A percentile compares a stretch with the other conserved stretches of the same genome.
phyloP scores from a whole-genome alignment of 345 rosid species.

The Brassica juncea region DNA sequence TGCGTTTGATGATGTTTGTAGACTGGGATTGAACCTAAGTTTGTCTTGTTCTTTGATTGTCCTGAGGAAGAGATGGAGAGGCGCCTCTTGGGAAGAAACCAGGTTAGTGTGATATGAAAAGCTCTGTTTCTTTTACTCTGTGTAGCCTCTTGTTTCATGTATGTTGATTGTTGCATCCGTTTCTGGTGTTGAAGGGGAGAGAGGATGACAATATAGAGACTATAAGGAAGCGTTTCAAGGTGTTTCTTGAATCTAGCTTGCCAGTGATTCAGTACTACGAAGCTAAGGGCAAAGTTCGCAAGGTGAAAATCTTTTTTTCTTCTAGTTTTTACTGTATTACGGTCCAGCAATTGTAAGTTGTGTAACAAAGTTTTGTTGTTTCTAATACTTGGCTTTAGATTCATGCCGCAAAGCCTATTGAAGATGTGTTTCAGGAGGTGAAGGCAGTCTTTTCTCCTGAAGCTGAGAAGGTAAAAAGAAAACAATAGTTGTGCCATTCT shows the following conservation, averaged over 20 bases:
- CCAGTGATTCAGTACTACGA: constrained; percentile 63
- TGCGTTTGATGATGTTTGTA: constrained; percentile 29
- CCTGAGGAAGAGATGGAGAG: constrained; percentile 66
- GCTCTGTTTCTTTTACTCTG: background rate
- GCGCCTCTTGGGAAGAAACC: constrained; percentile 69
- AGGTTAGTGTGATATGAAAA: constrained; percentile 46
- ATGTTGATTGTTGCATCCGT: constrained; percentile 14
- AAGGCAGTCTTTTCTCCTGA: constrained; percentile 52
- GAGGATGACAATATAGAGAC: constrained; percentile 80
- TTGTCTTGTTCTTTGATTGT: constrained; percentile 56
- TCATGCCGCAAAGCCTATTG: constrained; percentile 69
- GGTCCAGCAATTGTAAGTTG: background rate
- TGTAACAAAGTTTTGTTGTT: constrained; percentile 18
- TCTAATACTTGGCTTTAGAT: constrained; percentile 47
- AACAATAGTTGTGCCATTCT: constrained; percentile 28
- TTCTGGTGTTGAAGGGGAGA: constrained; percentile 58
- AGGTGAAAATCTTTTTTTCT: constrained; percentile 45
- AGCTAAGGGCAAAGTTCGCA: constrained; percentile 62
- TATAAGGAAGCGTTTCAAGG: constrained; percentile 70
- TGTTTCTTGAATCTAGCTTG: constrained; percentile 65
- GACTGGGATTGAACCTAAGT: constrained; percentile 53
- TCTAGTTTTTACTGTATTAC: background rate
- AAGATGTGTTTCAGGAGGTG: constrained; percentile 69
- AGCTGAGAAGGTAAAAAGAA: constrained; percentile 59
- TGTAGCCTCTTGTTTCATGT: background rate